phyloP scores from a whole-genome alignment of 441 rosid genomes.

The Euphorbia schlechtendalii region DNA sequence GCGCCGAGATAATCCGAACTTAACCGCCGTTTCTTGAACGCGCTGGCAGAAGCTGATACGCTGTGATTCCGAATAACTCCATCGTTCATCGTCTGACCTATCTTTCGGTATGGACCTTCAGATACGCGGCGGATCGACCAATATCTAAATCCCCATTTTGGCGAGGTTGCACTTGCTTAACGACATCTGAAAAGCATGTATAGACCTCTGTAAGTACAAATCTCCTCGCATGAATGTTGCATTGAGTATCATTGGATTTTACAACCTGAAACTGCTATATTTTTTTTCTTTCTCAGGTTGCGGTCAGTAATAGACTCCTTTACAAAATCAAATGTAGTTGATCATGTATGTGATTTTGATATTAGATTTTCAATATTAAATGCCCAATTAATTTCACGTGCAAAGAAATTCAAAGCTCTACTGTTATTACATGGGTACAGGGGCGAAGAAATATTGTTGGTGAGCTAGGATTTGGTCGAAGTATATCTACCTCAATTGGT shows the following conservation, averaged over 20 bases:
- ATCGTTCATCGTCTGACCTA: not conserved
- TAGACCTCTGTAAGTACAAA: constrained; percentile 36
- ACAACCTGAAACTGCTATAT: not conserved
- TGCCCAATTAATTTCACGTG: not conserved
- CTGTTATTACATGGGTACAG: constrained; percentile 25
- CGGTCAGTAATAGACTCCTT: constrained; percentile 28
- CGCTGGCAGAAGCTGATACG: not conserved
- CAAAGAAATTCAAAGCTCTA: not conserved
- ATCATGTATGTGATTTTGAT: constrained; percentile 18
- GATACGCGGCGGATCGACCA: not conserved
- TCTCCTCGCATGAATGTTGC: not conserved
- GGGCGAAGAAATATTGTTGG: constrained; percentile 24
- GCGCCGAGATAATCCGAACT: not conserved
- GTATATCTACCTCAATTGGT: constrained; percentile 41
- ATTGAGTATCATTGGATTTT: not conserved
- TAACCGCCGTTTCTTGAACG: not conserved
- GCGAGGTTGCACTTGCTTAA: not conserved
- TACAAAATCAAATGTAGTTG: constrained; percentile 23
- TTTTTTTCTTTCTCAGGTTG: constrained; percentile 20
- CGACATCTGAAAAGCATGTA: constrained; percentile 24
- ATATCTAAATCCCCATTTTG: not conserved
- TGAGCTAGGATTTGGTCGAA: constrained; percentile 26
- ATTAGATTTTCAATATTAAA: not conserved
- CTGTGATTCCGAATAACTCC: not conserved
- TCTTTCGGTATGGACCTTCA: not conserved